Evolutionary conservation across 2,329 filamentous ascomycete species (phyloP).

Genomic region (Colletotrichum chlorophyti): DNA sequence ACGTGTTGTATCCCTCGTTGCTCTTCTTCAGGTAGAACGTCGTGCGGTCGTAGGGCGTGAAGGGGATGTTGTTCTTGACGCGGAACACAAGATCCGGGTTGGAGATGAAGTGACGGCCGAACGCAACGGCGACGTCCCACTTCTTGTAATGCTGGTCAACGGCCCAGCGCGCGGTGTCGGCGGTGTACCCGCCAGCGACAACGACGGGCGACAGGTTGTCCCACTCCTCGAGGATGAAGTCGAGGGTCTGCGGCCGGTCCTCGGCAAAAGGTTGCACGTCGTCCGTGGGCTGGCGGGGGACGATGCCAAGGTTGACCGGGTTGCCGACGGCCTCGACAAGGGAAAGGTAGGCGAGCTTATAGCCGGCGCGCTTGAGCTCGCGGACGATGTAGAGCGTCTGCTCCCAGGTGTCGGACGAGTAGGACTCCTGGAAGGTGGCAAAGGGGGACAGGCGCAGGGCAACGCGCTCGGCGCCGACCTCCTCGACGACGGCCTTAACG

Average conservation of each 20-base stretch:
- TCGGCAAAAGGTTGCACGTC: conserved; percentile 27
- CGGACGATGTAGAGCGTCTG: conserved; percentile 37
- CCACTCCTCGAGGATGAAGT: conserved; percentile 39
- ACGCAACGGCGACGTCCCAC: conserved; percentile 36
- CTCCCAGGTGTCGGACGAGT: conserved; percentile 36
- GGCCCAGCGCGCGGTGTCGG: conserved; percentile 32
- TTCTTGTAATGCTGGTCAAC: conserved; percentile 37
- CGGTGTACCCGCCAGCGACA: conserved; percentile 37
- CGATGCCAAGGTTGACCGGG: conserved; percentile 29
- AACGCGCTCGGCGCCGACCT: conserved; percentile 42
- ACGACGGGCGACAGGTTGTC: conserved; percentile 37
- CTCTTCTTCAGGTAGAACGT: conserved; percentile 45
- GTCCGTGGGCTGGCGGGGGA: conserved; percentile 27
- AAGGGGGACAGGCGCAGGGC: conserved; percentile 43
- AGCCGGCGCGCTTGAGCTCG: conserved; percentile 34
- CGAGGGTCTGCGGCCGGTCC: conserved; percentile 33
- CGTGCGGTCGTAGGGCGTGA: conserved; percentile 45
- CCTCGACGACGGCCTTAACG: conserved; percentile 44
- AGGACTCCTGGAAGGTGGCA: conserved; percentile 37
- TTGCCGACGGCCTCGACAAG: conserved; percentile 43
- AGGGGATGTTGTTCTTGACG: conserved; percentile 42
- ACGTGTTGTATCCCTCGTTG: conserved; percentile 38
- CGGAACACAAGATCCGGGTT: conserved; percentile 51
- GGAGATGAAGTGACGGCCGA: conserved; percentile 46
- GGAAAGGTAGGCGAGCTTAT: conserved; percentile 43